These are phyloP conservation scores for Delitschia confertaspora DNA, from an alignment of 495 filamentous ascomycete genomes.

Conservation along the genomic window DNA sequence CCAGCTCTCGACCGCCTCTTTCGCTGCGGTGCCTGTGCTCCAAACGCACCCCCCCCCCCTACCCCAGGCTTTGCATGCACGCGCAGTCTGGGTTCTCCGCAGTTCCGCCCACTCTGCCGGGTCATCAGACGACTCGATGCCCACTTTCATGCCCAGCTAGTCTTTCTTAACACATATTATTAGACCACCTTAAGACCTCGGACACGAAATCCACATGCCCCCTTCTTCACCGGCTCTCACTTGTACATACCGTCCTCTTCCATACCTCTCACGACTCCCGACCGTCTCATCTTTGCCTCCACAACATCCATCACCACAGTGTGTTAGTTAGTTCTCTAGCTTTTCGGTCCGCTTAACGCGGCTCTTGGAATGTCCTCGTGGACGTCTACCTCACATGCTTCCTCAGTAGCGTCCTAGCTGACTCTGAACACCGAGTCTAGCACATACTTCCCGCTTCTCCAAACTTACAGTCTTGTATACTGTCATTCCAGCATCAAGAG, in stretches of 20 bases:
- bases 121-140: conserved; percentile 15
- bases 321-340: conserved; percentile 1
- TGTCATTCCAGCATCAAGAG: too few relatives aligned
- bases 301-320: not conserved
- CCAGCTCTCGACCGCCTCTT: too few relatives aligned
- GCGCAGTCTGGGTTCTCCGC: conserved; percentile 20
- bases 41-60: conserved; percentile 9
- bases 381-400: conserved; percentile 15
- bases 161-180: too few relatives aligned
- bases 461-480: too few relatives aligned
- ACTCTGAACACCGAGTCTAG: conserved; percentile 4
- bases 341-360: too few relatives aligned
- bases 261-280: conserved; percentile 2
- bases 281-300: not conserved
- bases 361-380: conserved; percentile 15
- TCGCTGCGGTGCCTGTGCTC: conserved; percentile 6
- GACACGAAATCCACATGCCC: conserved; percentile 8
- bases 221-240: conserved; percentile 1
- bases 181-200: conserved; percentile 18
- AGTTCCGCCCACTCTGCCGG: conserved; percentile 9
- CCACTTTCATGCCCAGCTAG: not conserved
- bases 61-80: not conserved
- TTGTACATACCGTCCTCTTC: not conserved
- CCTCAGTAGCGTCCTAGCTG: conserved; percentile 9
- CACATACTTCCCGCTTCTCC: too few relatives aligned